Evolutionary conservation across 768 basidiomycete species (phyloP).

Genomic region (Porphyrellus cyaneotinctus): DNA sequence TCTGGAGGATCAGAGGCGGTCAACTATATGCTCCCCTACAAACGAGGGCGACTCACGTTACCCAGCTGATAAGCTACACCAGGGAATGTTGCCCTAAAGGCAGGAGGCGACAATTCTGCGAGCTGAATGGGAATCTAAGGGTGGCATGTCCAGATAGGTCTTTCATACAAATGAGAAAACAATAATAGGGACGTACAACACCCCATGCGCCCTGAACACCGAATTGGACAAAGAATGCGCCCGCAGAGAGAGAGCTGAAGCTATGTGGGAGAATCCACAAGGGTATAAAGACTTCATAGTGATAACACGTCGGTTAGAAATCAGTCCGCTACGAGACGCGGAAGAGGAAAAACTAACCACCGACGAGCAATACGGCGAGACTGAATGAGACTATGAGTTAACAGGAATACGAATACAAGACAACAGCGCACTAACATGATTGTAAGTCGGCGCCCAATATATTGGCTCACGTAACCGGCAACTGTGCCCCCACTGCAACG

Average conservation of each 20-base stretch:
- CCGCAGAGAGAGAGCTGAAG: slow-evolving; percentile 69
- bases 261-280: slow-evolving; percentile 78
- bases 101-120: slow-evolving; percentile 81
- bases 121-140: slow-evolving; percentile 68
- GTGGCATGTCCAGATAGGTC: slow-evolving; percentile 51
- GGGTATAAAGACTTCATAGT: slow-evolving; percentile 58
- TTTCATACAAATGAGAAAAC: background rate
- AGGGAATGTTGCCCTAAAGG: slow-evolving; percentile 85
- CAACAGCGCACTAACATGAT: slow-evolving; percentile 41
- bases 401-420: background rate
- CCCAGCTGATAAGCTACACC: slow-evolving; percentile 85
- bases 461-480: slow-evolving; percentile 71
- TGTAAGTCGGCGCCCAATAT: slow-evolving; percentile 81
- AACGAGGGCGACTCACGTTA: slow-evolving; percentile 38
- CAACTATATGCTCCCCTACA: background rate
- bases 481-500: slow-evolving; percentile 48
- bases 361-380: slow-evolving; percentile 24
- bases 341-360: slow-evolving; percentile 7
- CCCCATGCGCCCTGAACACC: slow-evolving; percentile 93
- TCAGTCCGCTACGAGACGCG: background rate
- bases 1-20: slow-evolving; percentile 26
- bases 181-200: slow-evolving; percentile 48
- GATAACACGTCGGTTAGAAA: background rate
- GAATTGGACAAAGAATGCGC: slow-evolving; percentile 83
- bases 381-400: slow-evolving; percentile 4